Base-by-base conservation (phyloP, 1,284 basidiomycete genomes). In the Ustilago xerochloae region DNA sequence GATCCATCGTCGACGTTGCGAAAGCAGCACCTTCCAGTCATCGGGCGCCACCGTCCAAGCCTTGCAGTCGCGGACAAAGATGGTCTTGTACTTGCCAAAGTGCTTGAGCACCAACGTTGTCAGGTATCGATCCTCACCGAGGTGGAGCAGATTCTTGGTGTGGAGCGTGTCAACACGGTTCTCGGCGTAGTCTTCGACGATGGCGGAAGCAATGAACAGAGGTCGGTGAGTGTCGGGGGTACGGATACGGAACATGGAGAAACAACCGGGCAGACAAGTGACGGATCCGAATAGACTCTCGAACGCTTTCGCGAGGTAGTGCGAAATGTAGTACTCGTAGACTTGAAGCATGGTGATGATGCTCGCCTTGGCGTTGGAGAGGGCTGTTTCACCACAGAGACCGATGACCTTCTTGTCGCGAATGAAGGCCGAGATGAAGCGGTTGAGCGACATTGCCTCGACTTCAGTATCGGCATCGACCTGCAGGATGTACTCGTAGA, bases 321-420 rank as follows among this genome's bases (percentile, higher is more conserved):
- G 82, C 47, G 77, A 83, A 54, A 82, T 83, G 74, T 82, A 83
- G 75, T 80, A 79, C 61, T 79, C 76, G 84, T 88, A 79, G 41
- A 90, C 91, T 87, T 97, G 95, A 89, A 97, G 95, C 96, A 98
- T 98, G 12, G 96, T 98, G 70, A 96, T 92, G 83, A 96, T 89
- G 3, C 93, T 95, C 84, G 94, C 91, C 83, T 94, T 93, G 22
- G 93, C 90, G 80, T 98, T 97, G 26, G 93, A 88, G 51, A 97
- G 86, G 77, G 91, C 89, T 0, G 94, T 97, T 86, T 97, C 94
- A 78, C 95, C 95, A 79, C 94, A 98, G 72, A 94, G 92, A 78
- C 93, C 94, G 46, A 97, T 88, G 4, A 93, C 88, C 82, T 94
- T 94, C 89, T 95, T 95, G 87, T 98, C 93, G 82, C 93, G 91